These are phyloP conservation scores for Alternaria atra DNA, from an alignment of 2,329 filamentous ascomycete genomes.

Conservation along the genomic window DNA sequence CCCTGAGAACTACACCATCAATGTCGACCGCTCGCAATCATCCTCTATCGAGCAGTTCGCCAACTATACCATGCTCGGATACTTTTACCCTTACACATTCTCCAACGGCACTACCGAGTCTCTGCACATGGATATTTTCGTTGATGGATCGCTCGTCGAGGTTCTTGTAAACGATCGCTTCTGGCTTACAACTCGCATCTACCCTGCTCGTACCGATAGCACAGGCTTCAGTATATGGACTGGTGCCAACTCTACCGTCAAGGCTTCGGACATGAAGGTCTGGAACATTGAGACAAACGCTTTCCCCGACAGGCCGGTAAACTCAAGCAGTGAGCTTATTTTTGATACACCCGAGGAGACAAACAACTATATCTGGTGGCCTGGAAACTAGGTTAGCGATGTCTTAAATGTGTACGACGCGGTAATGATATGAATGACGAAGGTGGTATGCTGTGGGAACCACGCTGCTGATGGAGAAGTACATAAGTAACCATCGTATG, in stretches of 20 bases:
- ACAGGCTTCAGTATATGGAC: slow-evolving; percentile 56
- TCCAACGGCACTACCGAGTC: slow-evolving; percentile 48
- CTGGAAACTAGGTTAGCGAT: slow-evolving; percentile 45
- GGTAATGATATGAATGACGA: not conserved
- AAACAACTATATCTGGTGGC: slow-evolving; percentile 59
- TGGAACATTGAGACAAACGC: slow-evolving; percentile 53
- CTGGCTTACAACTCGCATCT: slow-evolving; percentile 56
- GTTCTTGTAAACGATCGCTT: slow-evolving; percentile 58
- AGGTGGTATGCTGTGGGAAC: not conserved
- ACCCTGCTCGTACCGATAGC: slow-evolving; percentile 56
- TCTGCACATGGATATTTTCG: slow-evolving; percentile 56
- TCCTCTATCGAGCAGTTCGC: slow-evolving; percentile 54
- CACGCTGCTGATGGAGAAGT: not conserved
- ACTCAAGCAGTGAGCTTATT: slow-evolving; percentile 54
- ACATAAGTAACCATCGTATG: not conserved
- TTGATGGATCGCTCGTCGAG: slow-evolving; percentile 59
- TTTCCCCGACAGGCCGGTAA: slow-evolving; percentile 53
- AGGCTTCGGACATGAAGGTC: slow-evolving; percentile 48
- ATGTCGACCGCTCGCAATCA: slow-evolving; percentile 56
- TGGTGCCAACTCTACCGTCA: slow-evolving; percentile 47
- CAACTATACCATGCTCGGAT: slow-evolving; percentile 56
- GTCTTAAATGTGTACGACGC: not conserved
- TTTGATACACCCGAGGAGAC: slow-evolving; percentile 56
- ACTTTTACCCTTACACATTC: slow-evolving; percentile 57
- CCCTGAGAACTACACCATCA: slow-evolving; percentile 57